Base-by-base conservation (phyloP, 352 stramenopile genomes). In the Globisporangium spinosum region DNA sequence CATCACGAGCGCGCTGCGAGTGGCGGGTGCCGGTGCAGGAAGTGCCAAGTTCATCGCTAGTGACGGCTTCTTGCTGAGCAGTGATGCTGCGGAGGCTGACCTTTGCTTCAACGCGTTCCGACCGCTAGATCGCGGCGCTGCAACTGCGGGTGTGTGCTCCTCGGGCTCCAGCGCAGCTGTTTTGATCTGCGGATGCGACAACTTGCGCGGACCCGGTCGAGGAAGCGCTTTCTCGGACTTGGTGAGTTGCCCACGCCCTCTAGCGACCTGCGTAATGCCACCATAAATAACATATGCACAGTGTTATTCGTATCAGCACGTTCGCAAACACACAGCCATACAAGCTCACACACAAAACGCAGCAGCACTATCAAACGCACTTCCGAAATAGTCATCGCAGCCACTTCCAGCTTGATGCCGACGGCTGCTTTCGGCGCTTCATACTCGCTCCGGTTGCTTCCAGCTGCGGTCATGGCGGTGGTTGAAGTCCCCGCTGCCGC, bases 401-500 rank as follows among this genome's bases (percentile, higher is more conserved):
- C 23, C 9, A 17, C 29, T 34, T 64, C 58, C 58, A 43, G 38
- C 23, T 64, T 64, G 40, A 64, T 53, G 2, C 43, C 58, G 15
- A 43, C 23, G 22, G 38, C 54, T 12, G 23, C 51, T 67, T 29
- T 67, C 17, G 51, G 32, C 3, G 17, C 32, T n/a, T 65, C 64
- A 58, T 61, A n/a, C n/a, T 74, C 67, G 23, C 59, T 56, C 62
- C 77, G 73, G 58, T 79, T 79, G 58, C 59, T 73, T 34, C 38
- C 60, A 22, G 34, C 51, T 29, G 23, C 35, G 9, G 57, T 47
- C n/a, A 7, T 12, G 27, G 35, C 23, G n/a, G 10, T 38, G 15
- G 29, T 32, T 17, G 22, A 29, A 12, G 8, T 25, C 23, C 17
- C 35, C 34, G 10, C 32, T 29, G 34, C 35, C 10, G 34, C 23